These are phyloP conservation scores for Pichia pseudocactophila DNA, from an alignment of 805 yeast genomes.

Conservation along the genomic window DNA sequence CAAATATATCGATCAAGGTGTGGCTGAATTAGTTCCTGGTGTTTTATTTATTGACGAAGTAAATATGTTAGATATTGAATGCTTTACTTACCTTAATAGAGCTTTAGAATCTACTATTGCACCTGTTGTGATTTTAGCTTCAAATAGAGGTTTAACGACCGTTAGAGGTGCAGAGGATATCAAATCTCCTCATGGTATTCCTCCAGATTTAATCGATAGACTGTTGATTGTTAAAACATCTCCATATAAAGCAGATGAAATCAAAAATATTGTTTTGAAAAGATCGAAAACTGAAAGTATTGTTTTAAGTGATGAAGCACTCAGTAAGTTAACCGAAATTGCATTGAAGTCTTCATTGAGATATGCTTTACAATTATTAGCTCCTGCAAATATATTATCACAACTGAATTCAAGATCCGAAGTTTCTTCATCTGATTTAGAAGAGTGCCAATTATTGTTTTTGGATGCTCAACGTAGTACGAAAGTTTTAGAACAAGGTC, in stretches of 20 bases:
- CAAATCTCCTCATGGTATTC: constrained; percentile 95
- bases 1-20: constrained; percentile 98
- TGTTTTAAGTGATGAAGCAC: constrained; percentile 70
- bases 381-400: constrained; percentile 84
- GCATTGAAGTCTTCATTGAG: constrained; percentile 87
- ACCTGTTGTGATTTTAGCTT: constrained; percentile 96
- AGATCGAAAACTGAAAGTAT: constrained; percentile 94
- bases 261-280: constrained; percentile 74
- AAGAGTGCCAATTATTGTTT: constrained; percentile 79
- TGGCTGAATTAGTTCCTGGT: constrained; percentile 96
- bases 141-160: constrained; percentile 90
- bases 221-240: constrained; percentile 85
- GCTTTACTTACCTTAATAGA: constrained; percentile 89
- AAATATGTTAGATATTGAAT: constrained; percentile 95
- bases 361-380: constrained; percentile 83
- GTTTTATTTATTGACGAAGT: constrained; percentile 97
- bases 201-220: constrained; percentile 89
- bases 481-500: constrained; percentile 59
- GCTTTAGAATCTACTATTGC: constrained; percentile 96
- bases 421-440: constrained; percentile 66
- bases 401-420: constrained; percentile 61
- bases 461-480: constrained; percentile 87
- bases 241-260: constrained; percentile 71
- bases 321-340: constrained; percentile 79
- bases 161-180: constrained; percentile 85